Base-by-base conservation (phyloP, 2,329 filamentous ascomycete genomes). In the Apiospora saccharicola region DNA sequence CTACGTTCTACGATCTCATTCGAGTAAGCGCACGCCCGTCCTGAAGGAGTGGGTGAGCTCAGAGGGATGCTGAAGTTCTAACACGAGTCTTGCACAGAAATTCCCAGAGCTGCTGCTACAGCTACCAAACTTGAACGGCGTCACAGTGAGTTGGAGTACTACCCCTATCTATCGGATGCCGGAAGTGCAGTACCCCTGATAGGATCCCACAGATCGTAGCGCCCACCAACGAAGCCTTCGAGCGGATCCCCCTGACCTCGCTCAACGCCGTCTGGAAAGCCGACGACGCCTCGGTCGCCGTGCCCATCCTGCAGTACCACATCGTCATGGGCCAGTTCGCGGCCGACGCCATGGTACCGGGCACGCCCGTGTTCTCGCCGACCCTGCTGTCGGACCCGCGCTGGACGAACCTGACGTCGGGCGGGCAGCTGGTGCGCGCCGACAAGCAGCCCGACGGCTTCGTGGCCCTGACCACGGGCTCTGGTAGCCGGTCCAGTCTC, bases 221-320 rank as follows among this genome's bases (percentile, higher is more conserved):
- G 0, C 90, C 90, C 12, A 87, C 83, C 73, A 88, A 91, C 75
- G 82, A 83, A 2, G 89, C 89, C 22, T 90, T 91, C 81, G 82
- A 86, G 24, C 83, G 85, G 70, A 88, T 90, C 69, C 84, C 85
- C 13, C 88, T 85, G 74, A 86, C 85, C n/a, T 83, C 85, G 13
- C 81, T 90, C 49, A 81, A 83, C 37, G 84, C 84, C 69, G 76
- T 88, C n/a, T 86, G 83, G 78, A 80, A 84, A 12, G 78, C 83
- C 12, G 82, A 88, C 6, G 80, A 87, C 75, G 78, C 80, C 69
- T 81, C 82, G 51, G 82, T 88, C 12, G 81, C 85, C 4, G 79
- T 84, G n/a, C 80, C 81, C 46, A 84, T 92, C 44, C 84, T 93
- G 6, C 82, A 86, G 69, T 93, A 93, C 80, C 90, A 93, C 80